phyloP scores from a whole-genome alignment of 2,329 filamentous ascomycete genomes.

The Penicillium fuscoglaucum region DNA sequence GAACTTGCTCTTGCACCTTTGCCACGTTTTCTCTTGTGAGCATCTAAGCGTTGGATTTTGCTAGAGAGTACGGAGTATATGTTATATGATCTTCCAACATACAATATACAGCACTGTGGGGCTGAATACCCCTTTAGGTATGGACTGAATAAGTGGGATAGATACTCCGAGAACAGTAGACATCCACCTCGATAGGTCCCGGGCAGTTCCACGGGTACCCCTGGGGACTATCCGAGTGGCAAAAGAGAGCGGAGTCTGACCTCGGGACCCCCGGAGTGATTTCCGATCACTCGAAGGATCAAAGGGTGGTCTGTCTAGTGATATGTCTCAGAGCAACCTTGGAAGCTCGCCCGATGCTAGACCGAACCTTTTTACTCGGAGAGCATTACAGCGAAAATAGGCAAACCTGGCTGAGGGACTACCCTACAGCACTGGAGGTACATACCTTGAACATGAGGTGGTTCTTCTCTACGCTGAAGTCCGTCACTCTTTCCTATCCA shows the following conservation, averaged over 20 bases:
- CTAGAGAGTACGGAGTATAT: neutral
- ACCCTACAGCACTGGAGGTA: neutral
- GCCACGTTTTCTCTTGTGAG: neutral
- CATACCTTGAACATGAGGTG: neutral
- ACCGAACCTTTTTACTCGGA: too few relatives aligned
- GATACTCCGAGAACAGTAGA: neutral
- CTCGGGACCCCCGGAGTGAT: neutral
- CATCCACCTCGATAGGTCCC: neutral
- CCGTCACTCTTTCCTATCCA: neutral
- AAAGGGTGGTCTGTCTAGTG: neutral
- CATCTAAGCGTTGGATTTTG: neutral
- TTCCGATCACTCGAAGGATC: neutral
- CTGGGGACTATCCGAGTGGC: neutral
- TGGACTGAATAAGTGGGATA: neutral
- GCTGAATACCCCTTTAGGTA: neutral
- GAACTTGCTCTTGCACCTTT: neutral
- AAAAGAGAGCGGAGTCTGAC: neutral
- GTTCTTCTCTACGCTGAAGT: neutral
- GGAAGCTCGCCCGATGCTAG: neutral
- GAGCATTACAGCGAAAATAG: neutral
- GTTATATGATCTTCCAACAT: neutral
- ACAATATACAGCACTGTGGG: neutral
- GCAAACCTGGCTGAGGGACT: neutral
- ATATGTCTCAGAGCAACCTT: neutral
- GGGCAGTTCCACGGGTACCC: neutral